These are phyloP conservation scores for Fibroporia radiculosa DNA, from an alignment of 768 basidiomycete species.

Conservation along the genomic window DNA sequence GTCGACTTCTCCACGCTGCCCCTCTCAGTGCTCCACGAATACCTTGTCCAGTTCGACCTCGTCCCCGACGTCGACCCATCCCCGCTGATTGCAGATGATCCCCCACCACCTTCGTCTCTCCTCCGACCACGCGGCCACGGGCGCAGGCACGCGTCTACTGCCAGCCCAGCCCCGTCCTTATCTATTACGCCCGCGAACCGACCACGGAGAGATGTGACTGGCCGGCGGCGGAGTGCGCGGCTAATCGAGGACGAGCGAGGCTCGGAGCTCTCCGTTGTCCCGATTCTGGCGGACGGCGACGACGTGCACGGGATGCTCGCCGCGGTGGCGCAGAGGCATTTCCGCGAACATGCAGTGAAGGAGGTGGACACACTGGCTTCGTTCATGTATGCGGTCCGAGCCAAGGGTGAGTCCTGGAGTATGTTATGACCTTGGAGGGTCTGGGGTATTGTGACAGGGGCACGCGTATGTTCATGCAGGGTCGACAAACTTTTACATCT, in stretches of 20 bases:
- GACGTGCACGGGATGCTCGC: constrained; percentile 66
- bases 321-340: constrained; percentile 65
- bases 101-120: constrained; percentile 59
- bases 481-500: too few species aligned
- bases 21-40: constrained; percentile 56
- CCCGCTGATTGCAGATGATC: constrained; percentile 57
- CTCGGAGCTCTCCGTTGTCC: constrained; percentile 29
- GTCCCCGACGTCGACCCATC: constrained; percentile 65
- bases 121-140: constrained; percentile 38
- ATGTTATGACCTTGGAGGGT: background rate
- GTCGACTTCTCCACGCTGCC: constrained; percentile 72
- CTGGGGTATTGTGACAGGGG: too few species aligned
- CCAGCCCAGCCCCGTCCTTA: constrained; percentile 17
- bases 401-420: constrained; percentile 22
- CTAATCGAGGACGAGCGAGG: constrained; percentile 52
- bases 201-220: constrained; percentile 62
- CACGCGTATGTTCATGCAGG: too few species aligned
- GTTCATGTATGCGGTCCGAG: constrained; percentile 70
- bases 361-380: constrained; percentile 78
- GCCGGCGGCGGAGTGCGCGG: constrained; percentile 63
- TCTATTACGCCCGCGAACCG: constrained; percentile 59
- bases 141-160: constrained; percentile 37
- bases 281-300: constrained; percentile 61
- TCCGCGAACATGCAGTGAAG: constrained; percentile 55
- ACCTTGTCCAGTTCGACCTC: constrained; percentile 66